These are phyloP conservation scores for Hirschioporus abietinus DNA, from an alignment of 768 basidiomycete species.

Conservation along the genomic window DNA sequence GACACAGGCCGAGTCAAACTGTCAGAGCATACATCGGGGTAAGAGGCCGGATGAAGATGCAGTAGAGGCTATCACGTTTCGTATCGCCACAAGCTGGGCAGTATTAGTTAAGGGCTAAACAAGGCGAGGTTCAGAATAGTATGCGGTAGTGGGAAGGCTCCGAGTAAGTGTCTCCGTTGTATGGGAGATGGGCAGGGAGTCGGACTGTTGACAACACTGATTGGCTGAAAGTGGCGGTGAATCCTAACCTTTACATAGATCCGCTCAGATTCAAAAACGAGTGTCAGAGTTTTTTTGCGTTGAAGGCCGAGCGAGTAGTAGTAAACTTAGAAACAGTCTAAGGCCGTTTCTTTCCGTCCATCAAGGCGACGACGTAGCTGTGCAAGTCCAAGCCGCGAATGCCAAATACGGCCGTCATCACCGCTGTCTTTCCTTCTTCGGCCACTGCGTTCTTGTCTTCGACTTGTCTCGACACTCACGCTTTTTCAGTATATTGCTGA, in stretches of 20 bases:
- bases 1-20: constrained; percentile 1
- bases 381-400: neutral
- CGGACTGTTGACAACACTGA: constrained; percentile 1
- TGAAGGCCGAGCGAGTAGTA: neutral
- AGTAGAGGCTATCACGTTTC: neutral
- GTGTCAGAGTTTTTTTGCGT: neutral
- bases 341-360: neutral
- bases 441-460: neutral
- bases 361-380: neutral
- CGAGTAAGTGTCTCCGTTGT: neutral
- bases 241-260: neutral
- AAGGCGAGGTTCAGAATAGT: neutral
- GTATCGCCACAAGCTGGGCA: neutral
- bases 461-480: neutral
- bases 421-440: neutral
- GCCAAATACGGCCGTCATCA: neutral
- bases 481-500: neutral
- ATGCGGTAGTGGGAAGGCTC: neutral
- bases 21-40: neutral
- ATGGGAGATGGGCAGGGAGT: neutral
- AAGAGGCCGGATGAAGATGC: neutral
- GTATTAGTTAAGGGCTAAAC: neutral
- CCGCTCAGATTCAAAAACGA: neutral
- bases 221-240: neutral
- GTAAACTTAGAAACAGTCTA: neutral